phyloP scores from a whole-genome alignment of 805 yeast species.

The Hemisphaericaspora nanyangensis region DNA sequence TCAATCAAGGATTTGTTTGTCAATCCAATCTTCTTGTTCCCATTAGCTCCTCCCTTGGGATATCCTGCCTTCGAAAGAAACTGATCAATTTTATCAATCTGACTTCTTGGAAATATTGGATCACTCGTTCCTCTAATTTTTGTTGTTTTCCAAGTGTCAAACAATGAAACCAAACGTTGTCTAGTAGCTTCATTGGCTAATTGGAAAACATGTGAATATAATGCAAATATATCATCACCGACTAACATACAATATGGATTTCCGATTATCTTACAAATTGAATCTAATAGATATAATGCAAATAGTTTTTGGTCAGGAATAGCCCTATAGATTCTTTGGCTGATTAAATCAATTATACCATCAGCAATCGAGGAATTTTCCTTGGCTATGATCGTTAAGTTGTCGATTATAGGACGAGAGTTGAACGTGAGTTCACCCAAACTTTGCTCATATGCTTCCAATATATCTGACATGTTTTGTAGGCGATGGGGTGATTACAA shows the following conservation, averaged over 20 bases:
- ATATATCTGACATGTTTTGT: conserved; percentile 7
- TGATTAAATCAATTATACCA: conserved; percentile 72
- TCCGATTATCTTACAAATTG: conserved; percentile 88
- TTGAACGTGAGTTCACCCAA: conserved; percentile 78
- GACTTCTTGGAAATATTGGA: conserved; percentile 69
- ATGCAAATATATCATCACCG: conserved; percentile 61
- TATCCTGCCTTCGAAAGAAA: conserved; percentile 49
- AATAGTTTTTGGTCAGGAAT: conserved; percentile 82
- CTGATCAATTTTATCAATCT: conserved; percentile 66
- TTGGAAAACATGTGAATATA: conserved; percentile 76
- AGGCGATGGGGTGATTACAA: too few relatives aligned
- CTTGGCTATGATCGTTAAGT: conserved; percentile 78
- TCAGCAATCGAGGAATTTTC: conserved; percentile 78
- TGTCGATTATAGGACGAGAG: conserved; percentile 85
- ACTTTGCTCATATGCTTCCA: conserved; percentile 64
- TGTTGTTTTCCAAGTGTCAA: conserved; percentile 83
- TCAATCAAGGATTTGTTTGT: conserved; percentile 18
- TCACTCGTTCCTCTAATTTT: conserved; percentile 53
- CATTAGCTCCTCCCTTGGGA: conserved; percentile 4
- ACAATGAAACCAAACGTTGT: conserved; percentile 67
- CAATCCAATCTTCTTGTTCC: background rate
- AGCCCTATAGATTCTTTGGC: conserved; percentile 67
- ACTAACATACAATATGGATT: conserved; percentile 82
- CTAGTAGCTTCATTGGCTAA: conserved; percentile 74
- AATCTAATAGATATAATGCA: conserved; percentile 81